Conservation (phyloP, 2,329 filamentous ascomycete genomes). For the Pseudogymnoascus sp. region DNA sequence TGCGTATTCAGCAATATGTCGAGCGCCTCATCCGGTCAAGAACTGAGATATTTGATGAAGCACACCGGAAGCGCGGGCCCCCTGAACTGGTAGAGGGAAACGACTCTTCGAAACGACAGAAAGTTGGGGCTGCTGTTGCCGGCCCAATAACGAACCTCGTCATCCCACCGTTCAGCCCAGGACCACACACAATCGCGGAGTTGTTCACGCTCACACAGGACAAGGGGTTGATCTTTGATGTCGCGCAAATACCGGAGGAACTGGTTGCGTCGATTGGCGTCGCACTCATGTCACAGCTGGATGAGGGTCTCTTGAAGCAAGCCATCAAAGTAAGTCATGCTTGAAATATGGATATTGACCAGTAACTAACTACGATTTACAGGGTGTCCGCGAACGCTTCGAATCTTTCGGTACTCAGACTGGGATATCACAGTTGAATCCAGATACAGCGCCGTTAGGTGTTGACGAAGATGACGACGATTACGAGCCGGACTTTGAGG, state of each 20-base stretch:
- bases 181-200: conserved; percentile 71
- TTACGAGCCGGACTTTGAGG: conserved; percentile 81
- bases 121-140: conserved; percentile 48
- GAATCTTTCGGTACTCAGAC: conserved; percentile 27
- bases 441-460: conserved; percentile 53
- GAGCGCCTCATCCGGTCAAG: conserved; percentile 75
- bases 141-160: conserved; percentile 36
- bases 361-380: conserved; percentile 17
- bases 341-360: neutral
- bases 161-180: conserved; percentile 65
- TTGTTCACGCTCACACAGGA: conserved; percentile 81
- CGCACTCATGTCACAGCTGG: conserved; percentile 65
- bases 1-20: conserved; percentile 78
- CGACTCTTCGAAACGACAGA: conserved; percentile 75
- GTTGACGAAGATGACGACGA: conserved; percentile 81
- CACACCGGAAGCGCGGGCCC: conserved; percentile 67
- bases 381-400: conserved; percentile 47
- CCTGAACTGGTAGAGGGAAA: conserved; percentile 63
- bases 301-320: conserved; percentile 59
- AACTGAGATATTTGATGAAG: conserved; percentile 72
- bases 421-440: conserved; percentile 36
- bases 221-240: conserved; percentile 42
- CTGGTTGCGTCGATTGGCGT: conserved; percentile 77
- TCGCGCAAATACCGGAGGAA: conserved; percentile 67
- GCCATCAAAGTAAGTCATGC: conserved; percentile 59